A percentile compares a stretch with the other conserved stretches of the same genome.
Conservation (phyloP, 768 basidiomycete genomes). For the Tylopilus subfusipes region DNA sequence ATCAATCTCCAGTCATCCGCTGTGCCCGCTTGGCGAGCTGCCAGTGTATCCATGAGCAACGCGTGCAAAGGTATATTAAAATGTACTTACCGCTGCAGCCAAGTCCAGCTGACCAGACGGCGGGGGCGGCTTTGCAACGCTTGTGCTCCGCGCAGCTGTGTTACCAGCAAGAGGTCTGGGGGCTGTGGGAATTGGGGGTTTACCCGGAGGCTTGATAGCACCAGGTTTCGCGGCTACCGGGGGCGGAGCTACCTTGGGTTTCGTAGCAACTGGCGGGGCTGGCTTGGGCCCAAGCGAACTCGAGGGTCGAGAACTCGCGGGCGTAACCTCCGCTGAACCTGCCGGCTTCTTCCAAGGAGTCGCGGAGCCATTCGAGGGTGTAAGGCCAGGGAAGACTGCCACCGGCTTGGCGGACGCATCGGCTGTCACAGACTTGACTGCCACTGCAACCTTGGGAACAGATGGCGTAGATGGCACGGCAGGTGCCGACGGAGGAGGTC, state of each 20-base stretch:
- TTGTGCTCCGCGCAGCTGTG: constrained; percentile 38
- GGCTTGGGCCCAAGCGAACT: constrained; percentile 49
- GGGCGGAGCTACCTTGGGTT: constrained; percentile 63
- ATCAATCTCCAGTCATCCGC: constrained; percentile 48
- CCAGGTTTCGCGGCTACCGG: constrained; percentile 54
- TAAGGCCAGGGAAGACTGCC: constrained; percentile 79
- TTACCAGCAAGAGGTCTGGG: constrained; percentile 42
- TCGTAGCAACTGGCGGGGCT: constrained; percentile 59
- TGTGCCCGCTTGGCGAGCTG: constrained; percentile 80
- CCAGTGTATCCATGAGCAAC: constrained; percentile 2
- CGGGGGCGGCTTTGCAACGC: constrained; percentile 40
- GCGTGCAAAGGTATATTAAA: neutral
- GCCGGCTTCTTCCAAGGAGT: constrained; percentile 70
- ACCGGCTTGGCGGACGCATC: constrained; percentile 71
- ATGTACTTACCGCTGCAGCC: constrained; percentile 67
- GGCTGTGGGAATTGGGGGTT: constrained; percentile 62
- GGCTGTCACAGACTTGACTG: constrained; percentile 46
- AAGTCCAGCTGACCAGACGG: constrained; percentile 70
- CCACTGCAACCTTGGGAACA: constrained; percentile 33
- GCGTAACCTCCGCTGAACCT: constrained; percentile 36
- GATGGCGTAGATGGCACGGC: constrained; percentile 34
- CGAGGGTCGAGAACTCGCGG: constrained; percentile 47
- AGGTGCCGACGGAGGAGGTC: constrained; percentile 44
- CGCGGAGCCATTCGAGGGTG: constrained; percentile 60
- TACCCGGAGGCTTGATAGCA: constrained; percentile 47